A percentile compares a stretch with the other conserved stretches of the same genome.
phyloP scores from a whole-genome alignment of 148 eudicot species.

The Nepenthes gracilis region DNA sequence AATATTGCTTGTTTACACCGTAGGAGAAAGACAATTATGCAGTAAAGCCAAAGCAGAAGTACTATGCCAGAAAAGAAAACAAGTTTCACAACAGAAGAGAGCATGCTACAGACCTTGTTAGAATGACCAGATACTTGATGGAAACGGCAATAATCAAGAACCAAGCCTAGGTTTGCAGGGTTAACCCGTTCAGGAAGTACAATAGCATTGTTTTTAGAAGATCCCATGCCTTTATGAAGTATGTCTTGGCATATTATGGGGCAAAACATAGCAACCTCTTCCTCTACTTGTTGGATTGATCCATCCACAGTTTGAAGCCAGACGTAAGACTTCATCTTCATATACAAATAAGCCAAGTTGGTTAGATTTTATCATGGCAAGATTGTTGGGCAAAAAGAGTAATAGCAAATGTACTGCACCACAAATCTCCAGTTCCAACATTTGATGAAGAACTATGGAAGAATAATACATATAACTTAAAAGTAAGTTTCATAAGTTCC shows the following conservation, averaged over 20 bases:
- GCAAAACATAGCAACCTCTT: slow-evolving; percentile 85
- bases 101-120: slow-evolving; percentile 42
- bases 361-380: not conserved
- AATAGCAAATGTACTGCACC: not conserved
- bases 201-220: slow-evolving; percentile 67
- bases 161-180: slow-evolving; percentile 48
- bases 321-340: slow-evolving; percentile 69
- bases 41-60: not conserved
- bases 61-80: not conserved
- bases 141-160: slow-evolving; percentile 75
- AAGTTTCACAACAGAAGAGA: slow-evolving; percentile 1
- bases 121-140: slow-evolving; percentile 82
- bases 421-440: not conserved
- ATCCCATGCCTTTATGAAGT: slow-evolving; percentile 65
- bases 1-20: not conserved
- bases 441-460: not conserved
- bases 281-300: slow-evolving; percentile 77
- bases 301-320: slow-evolving; percentile 88
- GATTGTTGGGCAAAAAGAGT: too few species aligned
- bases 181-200: slow-evolving; percentile 71
- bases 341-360: slow-evolving; percentile 5
- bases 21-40: not conserved
- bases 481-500: too few species aligned
- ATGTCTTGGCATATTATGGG: slow-evolving; percentile 72
- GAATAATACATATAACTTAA: too few species aligned